Base-by-base conservation (phyloP, 106 monocot species). In the Chionographis japonica region DNA sequence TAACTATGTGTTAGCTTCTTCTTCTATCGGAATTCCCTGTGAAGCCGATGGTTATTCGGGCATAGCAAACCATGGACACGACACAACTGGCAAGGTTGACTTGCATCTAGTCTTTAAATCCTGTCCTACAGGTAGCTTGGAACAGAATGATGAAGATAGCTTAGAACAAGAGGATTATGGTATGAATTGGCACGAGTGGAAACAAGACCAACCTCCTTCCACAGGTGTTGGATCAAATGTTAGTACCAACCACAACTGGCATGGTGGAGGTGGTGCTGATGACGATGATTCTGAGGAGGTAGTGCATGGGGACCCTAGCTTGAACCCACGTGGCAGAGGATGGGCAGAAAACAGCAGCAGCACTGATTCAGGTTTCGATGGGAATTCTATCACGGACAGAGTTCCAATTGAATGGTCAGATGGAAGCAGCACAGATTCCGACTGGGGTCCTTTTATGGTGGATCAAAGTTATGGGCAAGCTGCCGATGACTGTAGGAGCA, bases 361-460 rank as follows among this genome's bases (percentile, higher is more conserved):
- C 35, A 37, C 75, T 36, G 46, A 70, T 36, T 72, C 76, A 60
- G 56, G 40, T 53, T 6, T 18, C 51, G 51, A 67, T 63, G 75
- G 37, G 38, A 50, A 12, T n/a, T 46, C 17, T 3, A 13, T 27
- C 42, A 39, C 52, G 12, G 17, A 65, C 20, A 65, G 13, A 50
- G 12, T 2, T 60, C 17, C 27, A 4, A 55, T 39, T 40, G 60
- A 65, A 54, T 75, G 63, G 64, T 40, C 13, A 27, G 58, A 54
- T 69, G 63, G 60, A 59, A 58, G 63, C 40, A 74, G 70, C 65
- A 65, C 51, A 12, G 63, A 49, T 58, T 80, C 64, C 18, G 57
- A 36, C 4, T 19, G 66, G 3, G 15, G 60, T 7, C 7, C 20
- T 43, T 58, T 57, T 41, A 17, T 65, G 6, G 16, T 54, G 50